Percentiles rank a stretch among this genome's conserved stretches.
Evolutionary conservation across 2,329 filamentous ascomycete genomes (phyloP).

Genomic region (Whalleya microplaca): DNA sequence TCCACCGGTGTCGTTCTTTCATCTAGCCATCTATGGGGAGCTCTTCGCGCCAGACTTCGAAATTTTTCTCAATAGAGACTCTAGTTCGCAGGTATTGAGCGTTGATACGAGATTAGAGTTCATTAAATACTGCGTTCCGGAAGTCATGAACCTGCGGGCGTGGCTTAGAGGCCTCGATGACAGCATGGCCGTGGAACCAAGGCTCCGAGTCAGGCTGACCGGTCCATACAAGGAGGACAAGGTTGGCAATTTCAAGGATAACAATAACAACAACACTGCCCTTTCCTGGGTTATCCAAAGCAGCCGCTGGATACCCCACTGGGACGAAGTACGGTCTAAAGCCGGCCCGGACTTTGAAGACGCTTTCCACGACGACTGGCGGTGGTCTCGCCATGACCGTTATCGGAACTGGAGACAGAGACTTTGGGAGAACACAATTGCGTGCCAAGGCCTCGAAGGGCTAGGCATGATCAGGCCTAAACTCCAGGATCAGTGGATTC

Average conservation of each 20-base stretch:
- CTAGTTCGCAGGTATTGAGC: not conserved
- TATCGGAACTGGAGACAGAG: conserved; percentile 6
- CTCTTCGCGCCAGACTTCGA: conserved; percentile 26
- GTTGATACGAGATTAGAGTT: conserved; percentile 21
- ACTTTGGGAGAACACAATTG: conserved; percentile 16
- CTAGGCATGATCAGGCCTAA: conserved; percentile 14
- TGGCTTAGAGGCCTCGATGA: too few relatives aligned
- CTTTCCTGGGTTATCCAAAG: conserved; percentile 10
- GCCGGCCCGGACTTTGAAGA: conserved; percentile 8
- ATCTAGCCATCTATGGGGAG: conserved; percentile 24
- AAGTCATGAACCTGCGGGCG: not conserved
- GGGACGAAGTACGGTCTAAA: conserved; percentile 5
- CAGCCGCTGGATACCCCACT: conserved; percentile 4
- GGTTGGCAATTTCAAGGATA: conserved; percentile 36
- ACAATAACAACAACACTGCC: conserved; percentile 45
- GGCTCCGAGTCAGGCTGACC: not conserved
- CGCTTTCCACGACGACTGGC: not conserved
- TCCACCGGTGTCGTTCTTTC: conserved; percentile 5
- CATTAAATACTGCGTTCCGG: conserved; percentile 21
- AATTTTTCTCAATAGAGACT: conserved; percentile 2
- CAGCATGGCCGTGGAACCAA: too few relatives aligned
- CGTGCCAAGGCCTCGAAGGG: conserved; percentile 23
- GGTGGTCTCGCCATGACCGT: not conserved
- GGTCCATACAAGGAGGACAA: not conserved
- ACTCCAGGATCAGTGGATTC: conserved; percentile 6